Evolutionary conservation across 163 green algal species (phyloP), one percentile per base, ranked within the genome.

Genomic region (Volvox carteri): DNA sequence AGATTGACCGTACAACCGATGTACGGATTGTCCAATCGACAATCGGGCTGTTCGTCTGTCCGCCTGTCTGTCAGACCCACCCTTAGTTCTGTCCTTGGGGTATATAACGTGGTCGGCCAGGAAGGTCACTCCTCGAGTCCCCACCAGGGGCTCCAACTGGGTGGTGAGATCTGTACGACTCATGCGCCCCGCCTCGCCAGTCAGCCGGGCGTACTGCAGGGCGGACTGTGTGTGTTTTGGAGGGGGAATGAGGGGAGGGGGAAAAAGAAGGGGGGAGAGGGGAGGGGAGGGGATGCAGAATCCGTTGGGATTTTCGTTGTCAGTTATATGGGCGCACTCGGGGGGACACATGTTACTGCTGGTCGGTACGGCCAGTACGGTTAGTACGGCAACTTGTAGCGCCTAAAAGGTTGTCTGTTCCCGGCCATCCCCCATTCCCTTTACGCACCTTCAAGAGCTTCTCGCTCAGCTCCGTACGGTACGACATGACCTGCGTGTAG

Each of bases 81-180:
- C 67, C 46, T 46, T 42, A 8, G 28, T 74, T 8, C 83, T 25
- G 68, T 88, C 68, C 1, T 60, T n/a, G 9, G 14, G 48, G 68
- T 88, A 88, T 18, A 88, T 60, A 30, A 88, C 83, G 1, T 56
- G 65, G 68, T 88, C 83, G 9, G 83, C 83, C 48, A 83, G 67
- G 83, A 88, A 88, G 37, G 48, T 60, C 5, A 88, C 37, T 1
- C 68, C 68, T 5, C 37, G 23, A 12, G 48, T 11, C 0, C 68
- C 68, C 35, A 88, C 6, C 25, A 88, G 12, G 12, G 68, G 48
- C 25, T n/a, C 35, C 68, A 88, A 48, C 33, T 4, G 2, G 12
- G 8, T 0, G 21, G 50, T 35, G 48, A 81, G 21, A 46, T 81
- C 83, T 18, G 77, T 35, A 0, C 3, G 44, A 11, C 48, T 74